Evolutionary conservation across 192 early-diverging fungal species (phyloP), one percentile per base, ranked within the genome.

Genomic region (Backusella morwellensis): DNA sequence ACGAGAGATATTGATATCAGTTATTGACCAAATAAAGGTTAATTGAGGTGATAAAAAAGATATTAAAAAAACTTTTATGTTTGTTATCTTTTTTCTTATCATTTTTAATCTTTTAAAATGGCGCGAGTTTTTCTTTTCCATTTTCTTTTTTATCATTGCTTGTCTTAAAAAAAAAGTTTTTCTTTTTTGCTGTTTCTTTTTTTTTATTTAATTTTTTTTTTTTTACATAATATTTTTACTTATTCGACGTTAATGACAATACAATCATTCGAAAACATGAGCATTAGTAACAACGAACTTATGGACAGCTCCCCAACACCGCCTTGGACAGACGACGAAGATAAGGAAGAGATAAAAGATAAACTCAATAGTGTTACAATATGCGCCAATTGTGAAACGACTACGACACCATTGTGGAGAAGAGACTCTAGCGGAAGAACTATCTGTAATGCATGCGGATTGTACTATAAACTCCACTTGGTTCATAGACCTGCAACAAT

Each of bases 381-480:
- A n/a, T 92, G 93, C 79, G 91, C 86, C 80, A 95, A 95, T 82
- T 96, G 95, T 80, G 84, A 87, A 8, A 90, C 86, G n/a, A 90
- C 88, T 35, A 78, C 80, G 17, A 91, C 95, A 5, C 93, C 94
- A 3, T 84, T 94, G 1, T 95, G 94, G 94, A 85, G 94, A 72
- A 84, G 93, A 73, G 92, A 93, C 77, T 75, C 81, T 26, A 80
- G 83, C 6, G 93, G 92, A 68, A 88, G 92, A 34, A 81, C 88
- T 56, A 90, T 95, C 66, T 97, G 96, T 85, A 97, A 97, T 80
- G 95, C 95, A 26, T 97, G 96, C 78, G 97, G 97, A 0, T 83
- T 97, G 59, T 97, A 97, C 80, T 96, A 88, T 79, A 93, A 92
- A 75, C 87, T 95, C 34, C 93, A 97, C 83, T 86, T 87, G 78